phyloP scores from a whole-genome alignment of 139 green algal species.

The Chlamydomonas sphaeroides region DNA sequence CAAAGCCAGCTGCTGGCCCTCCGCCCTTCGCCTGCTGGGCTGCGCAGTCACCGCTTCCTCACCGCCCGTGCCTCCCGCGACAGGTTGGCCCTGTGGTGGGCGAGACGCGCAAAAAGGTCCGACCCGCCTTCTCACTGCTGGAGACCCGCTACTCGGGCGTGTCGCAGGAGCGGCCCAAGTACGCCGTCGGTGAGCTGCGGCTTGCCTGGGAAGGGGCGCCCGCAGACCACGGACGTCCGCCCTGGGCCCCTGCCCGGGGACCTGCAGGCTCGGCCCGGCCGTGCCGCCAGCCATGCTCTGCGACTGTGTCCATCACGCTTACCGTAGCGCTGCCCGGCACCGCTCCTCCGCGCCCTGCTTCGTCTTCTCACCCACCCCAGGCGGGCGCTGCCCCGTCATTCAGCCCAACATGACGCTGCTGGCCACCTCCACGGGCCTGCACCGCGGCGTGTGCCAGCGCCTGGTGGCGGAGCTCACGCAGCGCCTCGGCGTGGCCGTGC shows the following conservation, averaged over 20 bases:
- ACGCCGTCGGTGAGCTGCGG: conserved; percentile 47
- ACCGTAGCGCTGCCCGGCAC: too few relatives aligned
- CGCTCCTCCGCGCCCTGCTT: too few relatives aligned
- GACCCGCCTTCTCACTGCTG: conserved; percentile 57
- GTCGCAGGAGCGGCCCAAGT: conserved; percentile 61
- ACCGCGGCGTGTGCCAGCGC: conserved; percentile 56
- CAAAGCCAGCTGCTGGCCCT: too few relatives aligned
- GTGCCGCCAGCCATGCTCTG: too few relatives aligned
- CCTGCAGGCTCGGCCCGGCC: too few relatives aligned
- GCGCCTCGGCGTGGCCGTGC: conserved; percentile 61
- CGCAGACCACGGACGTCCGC: too few relatives aligned
- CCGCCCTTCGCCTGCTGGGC: too few relatives aligned
- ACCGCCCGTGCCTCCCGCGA: too few relatives aligned
- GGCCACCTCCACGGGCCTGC: conserved; percentile 43
- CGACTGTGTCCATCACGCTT: too few relatives aligned
- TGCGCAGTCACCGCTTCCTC: too few relatives aligned
- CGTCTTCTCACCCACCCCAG: conserved; percentile 14
- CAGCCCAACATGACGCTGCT: conserved; percentile 66
- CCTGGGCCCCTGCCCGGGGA: too few relatives aligned
- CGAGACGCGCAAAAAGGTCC: conserved; percentile 54
- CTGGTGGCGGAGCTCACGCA: conserved; percentile 63
- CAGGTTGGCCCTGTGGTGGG: conserved; percentile 60
- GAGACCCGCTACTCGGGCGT: conserved; percentile 59
- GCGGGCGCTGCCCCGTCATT: conserved; percentile 52
- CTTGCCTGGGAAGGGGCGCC: too few relatives aligned